phyloP scores from a whole-genome alignment of 1,284 basidiomycete genomes.

The Naganishia albida region DNA sequence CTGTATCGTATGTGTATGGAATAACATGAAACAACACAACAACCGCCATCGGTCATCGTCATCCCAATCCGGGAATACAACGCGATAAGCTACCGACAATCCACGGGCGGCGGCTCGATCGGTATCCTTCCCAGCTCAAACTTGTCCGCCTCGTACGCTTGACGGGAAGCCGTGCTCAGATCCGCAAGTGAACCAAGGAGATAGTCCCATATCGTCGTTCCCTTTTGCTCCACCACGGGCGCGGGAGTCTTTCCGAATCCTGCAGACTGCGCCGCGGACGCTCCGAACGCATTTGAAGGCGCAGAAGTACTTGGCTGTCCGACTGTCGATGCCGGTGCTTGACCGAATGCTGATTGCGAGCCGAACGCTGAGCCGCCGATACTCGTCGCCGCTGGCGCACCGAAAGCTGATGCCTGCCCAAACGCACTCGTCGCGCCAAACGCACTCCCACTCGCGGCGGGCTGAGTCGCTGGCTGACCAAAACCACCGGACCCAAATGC shows the following conservation, averaged over 20 bases:
- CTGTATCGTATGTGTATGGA: conserved; percentile 2
- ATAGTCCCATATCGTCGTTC: conserved; percentile 32
- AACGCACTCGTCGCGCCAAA: conserved; percentile 34
- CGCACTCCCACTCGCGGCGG: conserved; percentile 27
- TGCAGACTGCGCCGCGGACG: conserved; percentile 56
- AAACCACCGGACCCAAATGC: conserved; percentile 5
- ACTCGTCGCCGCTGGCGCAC: conserved; percentile 12
- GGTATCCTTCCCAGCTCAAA: conserved; percentile 76
- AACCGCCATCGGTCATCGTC: neutral
- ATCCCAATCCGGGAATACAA: neutral
- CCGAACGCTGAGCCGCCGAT: conserved; percentile 34
- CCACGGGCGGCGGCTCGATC: conserved; percentile 72
- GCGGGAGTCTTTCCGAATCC: conserved; percentile 28
- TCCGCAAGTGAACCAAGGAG: conserved; percentile 35
- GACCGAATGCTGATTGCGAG: conserved; percentile 36
- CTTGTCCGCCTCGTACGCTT: conserved; percentile 63
- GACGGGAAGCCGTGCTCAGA: conserved; percentile 60
- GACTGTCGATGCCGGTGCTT: conserved; percentile 37
- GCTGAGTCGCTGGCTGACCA: neutral
- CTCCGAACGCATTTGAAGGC: conserved; percentile 60
- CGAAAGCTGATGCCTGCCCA: conserved; percentile 3
- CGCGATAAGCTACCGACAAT: conserved; percentile 40
- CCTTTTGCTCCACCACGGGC: neutral
- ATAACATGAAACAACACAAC: neutral
- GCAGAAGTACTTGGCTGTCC: conserved; percentile 37